Percentiles rank a stretch among this genome's conserved stretches.
Evolutionary conservation across 768 basidiomycete species (phyloP).

Genomic region (Strobilomyces confusus): DNA sequence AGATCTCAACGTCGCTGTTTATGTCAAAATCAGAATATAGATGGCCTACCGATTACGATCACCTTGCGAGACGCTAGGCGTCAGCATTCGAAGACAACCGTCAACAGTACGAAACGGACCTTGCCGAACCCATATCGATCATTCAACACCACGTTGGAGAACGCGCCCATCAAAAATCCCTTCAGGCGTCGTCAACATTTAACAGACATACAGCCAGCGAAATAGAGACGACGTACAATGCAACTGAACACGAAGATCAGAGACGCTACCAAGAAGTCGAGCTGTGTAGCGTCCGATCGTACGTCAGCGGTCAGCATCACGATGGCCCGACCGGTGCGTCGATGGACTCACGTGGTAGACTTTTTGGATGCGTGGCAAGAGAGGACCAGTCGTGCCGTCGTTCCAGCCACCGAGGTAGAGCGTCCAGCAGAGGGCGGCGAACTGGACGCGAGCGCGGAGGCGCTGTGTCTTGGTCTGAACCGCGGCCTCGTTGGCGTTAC

Average conservation of each 20-base stretch:
- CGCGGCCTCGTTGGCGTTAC: not conserved
- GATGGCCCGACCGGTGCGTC: not conserved
- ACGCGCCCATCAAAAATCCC: conserved; percentile 33
- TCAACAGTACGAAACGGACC: conserved; percentile 9
- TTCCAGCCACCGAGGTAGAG: conserved; percentile 30
- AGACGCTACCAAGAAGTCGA: conserved; percentile 39
- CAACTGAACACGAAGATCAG: conserved; percentile 42
- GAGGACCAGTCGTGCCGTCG: conserved; percentile 7
- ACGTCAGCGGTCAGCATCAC: not conserved
- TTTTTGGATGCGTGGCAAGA: conserved; percentile 13
- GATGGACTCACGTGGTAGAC: conserved; percentile 31
- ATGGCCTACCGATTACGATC: conserved; percentile 26
- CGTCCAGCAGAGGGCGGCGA: conserved; percentile 12
- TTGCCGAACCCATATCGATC: conserved; percentile 34
- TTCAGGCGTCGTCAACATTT: conserved; percentile 6
- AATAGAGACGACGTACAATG: conserved; percentile 24
- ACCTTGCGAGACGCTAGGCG: conserved; percentile 10
- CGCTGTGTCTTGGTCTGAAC: conserved; percentile 20
- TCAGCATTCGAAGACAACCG: not conserved
- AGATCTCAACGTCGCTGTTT: no score
- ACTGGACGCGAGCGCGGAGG: conserved; percentile 14
- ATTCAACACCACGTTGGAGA: conserved; percentile 28
- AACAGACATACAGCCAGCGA: not conserved
- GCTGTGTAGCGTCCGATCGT: conserved; percentile 16
- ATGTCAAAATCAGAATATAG: no score